Conservation (phyloP, 2,329 filamentous ascomycete species). For the Colletotrichum sansevieriae region DNA sequence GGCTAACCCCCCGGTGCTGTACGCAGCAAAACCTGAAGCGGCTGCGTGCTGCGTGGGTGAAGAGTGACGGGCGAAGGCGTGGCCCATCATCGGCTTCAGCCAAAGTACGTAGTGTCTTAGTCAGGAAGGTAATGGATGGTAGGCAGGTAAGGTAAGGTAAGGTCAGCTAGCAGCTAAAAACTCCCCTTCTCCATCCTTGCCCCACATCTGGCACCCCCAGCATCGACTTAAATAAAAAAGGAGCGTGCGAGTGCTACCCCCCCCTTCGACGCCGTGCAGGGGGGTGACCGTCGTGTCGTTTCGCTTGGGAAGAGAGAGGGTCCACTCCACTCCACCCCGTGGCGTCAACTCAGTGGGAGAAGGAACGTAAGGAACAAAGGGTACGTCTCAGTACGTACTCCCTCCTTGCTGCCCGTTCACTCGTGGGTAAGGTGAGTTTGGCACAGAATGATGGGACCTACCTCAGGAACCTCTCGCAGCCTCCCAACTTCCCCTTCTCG, state of each 20-base stretch:
- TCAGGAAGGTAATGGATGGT: not conserved
- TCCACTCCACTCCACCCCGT: constrained; percentile 28
- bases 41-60: constrained; percentile 8
- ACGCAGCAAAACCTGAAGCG: constrained; percentile 15
- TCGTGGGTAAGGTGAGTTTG: constrained; percentile 60
- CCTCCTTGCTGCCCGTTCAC: constrained; percentile 49
- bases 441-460: constrained; percentile 49
- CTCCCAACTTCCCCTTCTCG: constrained; percentile 55
- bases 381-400: constrained; percentile 33
- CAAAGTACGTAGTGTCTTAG: constrained; percentile 2
- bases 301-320: constrained; percentile 30
- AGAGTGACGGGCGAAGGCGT: constrained; percentile 4
- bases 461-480: constrained; percentile 46
- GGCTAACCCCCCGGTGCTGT: constrained; percentile 7
- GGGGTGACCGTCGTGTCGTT: constrained; percentile 35
- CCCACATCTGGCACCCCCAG: constrained; percentile 29
- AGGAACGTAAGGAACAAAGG: constrained; percentile 38
- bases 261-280: constrained; percentile 18
- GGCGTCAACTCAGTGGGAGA: constrained; percentile 22
- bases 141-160: constrained; percentile 12
- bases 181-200: constrained; percentile 16
- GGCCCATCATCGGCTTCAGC: constrained; percentile 22
- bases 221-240: constrained; percentile 36
- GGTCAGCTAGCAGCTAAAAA: constrained; percentile 18
- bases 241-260: constrained; percentile 19